Evolutionary conservation across 768 basidiomycete genomes (phyloP).

Genomic region (Trametes coccinea): DNA sequence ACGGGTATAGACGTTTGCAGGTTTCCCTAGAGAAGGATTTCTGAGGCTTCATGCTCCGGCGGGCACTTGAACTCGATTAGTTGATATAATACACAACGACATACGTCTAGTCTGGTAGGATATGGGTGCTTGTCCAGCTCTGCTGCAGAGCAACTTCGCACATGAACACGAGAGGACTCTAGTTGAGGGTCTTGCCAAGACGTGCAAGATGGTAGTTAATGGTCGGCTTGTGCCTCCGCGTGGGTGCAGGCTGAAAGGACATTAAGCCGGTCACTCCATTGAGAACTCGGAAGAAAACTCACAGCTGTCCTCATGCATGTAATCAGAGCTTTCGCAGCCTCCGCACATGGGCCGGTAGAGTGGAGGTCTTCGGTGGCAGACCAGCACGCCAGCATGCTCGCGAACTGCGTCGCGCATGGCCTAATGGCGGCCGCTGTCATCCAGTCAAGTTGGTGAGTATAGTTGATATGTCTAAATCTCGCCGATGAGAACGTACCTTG

Average conservation of each 20-base stretch:
- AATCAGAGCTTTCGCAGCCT: conserved; percentile 60
- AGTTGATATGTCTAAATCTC: too few relatives aligned
- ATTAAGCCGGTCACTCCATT: background rate
- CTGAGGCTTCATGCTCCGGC: background rate
- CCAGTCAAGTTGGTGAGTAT: too few relatives aligned
- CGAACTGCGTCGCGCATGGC: conserved; percentile 68
- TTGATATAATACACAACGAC: conserved; percentile 3
- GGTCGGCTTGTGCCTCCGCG: conserved; percentile 67
- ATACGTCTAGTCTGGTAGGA: background rate
- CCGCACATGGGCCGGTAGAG: conserved; percentile 55
- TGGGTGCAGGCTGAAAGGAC: conserved; percentile 57
- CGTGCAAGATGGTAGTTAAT: conserved; percentile 92
- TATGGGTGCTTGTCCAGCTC: background rate
- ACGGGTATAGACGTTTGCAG: too few relatives aligned
- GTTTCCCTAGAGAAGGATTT: too few relatives aligned
- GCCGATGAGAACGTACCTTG: conserved; percentile 52
- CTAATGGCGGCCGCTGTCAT: conserved; percentile 45
- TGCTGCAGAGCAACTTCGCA: too few relatives aligned
- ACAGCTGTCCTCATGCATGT: conserved; percentile 88
- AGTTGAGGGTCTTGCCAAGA: conserved; percentile 73
- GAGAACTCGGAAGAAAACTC: conserved; percentile 30
- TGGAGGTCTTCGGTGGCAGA: conserved; percentile 68
- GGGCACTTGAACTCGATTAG: background rate
- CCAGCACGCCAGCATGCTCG: conserved; percentile 85
- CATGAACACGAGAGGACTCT: conserved; percentile 29